Evolutionary conservation across 1,139 yeast genomes (phyloP).

Genomic region (Zhuliangozyma parablackwelliae): DNA sequence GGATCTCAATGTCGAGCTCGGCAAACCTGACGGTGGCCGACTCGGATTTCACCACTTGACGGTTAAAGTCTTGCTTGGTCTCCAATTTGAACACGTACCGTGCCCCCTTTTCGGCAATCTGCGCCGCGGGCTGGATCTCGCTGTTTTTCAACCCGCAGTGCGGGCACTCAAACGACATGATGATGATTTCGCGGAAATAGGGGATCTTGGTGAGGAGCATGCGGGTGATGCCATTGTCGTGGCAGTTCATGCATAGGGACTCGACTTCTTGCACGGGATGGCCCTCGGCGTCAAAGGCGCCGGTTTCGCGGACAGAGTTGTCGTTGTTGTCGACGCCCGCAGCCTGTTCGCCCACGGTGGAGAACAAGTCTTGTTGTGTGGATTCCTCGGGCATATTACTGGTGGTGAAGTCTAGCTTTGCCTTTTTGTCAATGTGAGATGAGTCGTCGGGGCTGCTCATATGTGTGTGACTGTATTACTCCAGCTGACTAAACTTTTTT

Average conservation of each 20-base stretch:
- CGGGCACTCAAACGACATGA: constrained; percentile 95
- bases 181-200: constrained; percentile 80
- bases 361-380: constrained; percentile 37
- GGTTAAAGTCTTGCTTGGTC: constrained; percentile 66
- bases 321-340: constrained; percentile 45
- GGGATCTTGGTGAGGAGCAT: constrained; percentile 87
- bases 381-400: constrained; percentile 10
- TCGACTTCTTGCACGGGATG: constrained; percentile 95
- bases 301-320: constrained; percentile 37
- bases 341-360: constrained; percentile 58
- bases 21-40: constrained; percentile 75
- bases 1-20: constrained; percentile 90
- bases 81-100: constrained; percentile 71
- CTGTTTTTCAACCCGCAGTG: constrained; percentile 90
- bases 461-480: no score
- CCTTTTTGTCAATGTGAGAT: constrained; percentile 13
- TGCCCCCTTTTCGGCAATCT: constrained; percentile 82
- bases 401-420: constrained; percentile 6
- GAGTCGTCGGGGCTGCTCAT: no score
- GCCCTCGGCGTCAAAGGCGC: constrained; percentile 82
- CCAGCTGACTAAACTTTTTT: not conserved
- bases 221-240: constrained; percentile 77
- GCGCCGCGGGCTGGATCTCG: constrained; percentile 92
- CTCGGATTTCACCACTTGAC: constrained; percentile 92
- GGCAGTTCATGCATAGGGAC: constrained; percentile 95